Percentiles rank a stretch among this genome's conserved stretches.
Conservation (phyloP, 1,284 basidiomycete genomes). For the Mycena citricolor region DNA sequence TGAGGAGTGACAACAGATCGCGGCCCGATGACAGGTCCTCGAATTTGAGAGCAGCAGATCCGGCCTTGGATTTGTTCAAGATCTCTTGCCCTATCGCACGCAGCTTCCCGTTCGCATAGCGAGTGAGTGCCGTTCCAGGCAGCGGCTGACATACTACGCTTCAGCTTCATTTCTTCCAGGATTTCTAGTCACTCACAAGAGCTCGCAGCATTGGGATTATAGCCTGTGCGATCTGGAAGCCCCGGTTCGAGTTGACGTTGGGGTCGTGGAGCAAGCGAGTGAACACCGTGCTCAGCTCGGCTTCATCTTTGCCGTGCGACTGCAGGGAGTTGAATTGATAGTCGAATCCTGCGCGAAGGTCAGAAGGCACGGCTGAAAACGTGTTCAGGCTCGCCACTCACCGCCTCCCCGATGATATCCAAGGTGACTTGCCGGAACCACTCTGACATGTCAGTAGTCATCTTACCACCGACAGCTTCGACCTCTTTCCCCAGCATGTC, state of each 20-base stretch:
- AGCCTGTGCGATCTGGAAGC: constrained; percentile 2
- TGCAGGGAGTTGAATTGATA: constrained; percentile 62
- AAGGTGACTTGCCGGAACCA: constrained; percentile 57
- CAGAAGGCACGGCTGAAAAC: neutral
- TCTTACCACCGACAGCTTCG: constrained; percentile 27
- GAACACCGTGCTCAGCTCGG: constrained; percentile 52
- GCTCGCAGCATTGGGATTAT: constrained; percentile 12
- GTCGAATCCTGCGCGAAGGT: constrained; percentile 51
- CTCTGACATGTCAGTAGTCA: constrained; percentile 46
- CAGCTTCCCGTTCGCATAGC: constrained; percentile 8
- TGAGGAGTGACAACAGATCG: constrained; percentile 55
- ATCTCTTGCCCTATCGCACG: constrained; percentile 44
- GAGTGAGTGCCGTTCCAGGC: neutral
- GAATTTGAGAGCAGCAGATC: constrained; percentile 30
- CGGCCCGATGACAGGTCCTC: constrained; percentile 26
- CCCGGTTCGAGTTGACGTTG: constrained; percentile 20
- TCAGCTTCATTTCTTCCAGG: no score
- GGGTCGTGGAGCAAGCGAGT: constrained; percentile 39
- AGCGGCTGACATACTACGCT: constrained; percentile 5
- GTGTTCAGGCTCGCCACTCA: constrained; percentile 30
- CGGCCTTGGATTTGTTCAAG: constrained; percentile 40
- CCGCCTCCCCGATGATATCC: constrained; percentile 69
- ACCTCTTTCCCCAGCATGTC: constrained; percentile 42
- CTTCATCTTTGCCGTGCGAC: constrained; percentile 34
- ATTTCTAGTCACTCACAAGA: constrained; percentile 6